Conservation (phyloP, 2,329 filamentous ascomycete genomes). For the Chrysoporthe deuterocubensis region DNA sequence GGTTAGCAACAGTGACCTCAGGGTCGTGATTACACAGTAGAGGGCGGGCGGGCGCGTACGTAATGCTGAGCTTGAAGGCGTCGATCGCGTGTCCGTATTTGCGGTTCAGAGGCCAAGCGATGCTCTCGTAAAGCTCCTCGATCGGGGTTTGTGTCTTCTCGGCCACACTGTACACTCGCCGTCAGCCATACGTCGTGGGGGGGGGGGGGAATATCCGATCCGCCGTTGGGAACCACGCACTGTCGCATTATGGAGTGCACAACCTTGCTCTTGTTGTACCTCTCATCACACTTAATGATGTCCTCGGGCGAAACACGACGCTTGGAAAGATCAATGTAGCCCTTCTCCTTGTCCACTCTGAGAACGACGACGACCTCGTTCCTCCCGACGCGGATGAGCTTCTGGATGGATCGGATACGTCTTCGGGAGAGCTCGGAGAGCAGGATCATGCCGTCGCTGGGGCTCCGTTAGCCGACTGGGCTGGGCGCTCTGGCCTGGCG, state of each 20-base stretch:
- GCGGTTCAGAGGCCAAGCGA: conserved; percentile 97
- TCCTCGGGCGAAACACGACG: conserved; percentile 97
- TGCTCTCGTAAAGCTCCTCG: conserved; percentile 89
- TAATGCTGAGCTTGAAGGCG: conserved; percentile 99
- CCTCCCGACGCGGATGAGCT: conserved; percentile 95
- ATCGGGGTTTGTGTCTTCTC: conserved; percentile 97
- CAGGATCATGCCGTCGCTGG: conserved; percentile 91
- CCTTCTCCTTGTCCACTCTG: conserved; percentile 98
- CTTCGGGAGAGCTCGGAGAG: conserved; percentile 95
- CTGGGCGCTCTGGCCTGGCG: not conserved
- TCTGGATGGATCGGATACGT: conserved; percentile 98
- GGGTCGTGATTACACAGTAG: not conserved
- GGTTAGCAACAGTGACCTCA: conserved; percentile 7
- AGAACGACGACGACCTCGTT: conserved; percentile 99
- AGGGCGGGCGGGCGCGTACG: conserved; percentile 53
- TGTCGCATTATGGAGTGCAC: conserved; percentile 97
- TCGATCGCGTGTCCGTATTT: conserved; percentile 97
- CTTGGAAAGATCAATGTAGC: conserved; percentile 98
- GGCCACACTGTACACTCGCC: conserved; percentile 66
- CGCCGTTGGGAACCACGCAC: not conserved
- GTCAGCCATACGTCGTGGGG: not conserved
- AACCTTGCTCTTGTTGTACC: conserved; percentile 99
- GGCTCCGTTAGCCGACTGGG: conserved; percentile 17
- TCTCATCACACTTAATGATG: conserved; percentile 97
- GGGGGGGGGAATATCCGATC: not conserved